These are phyloP conservation scores for Austroboletus rostrupii DNA, from an alignment of 1,284 basidiomycete species.

Conservation along the genomic window DNA sequence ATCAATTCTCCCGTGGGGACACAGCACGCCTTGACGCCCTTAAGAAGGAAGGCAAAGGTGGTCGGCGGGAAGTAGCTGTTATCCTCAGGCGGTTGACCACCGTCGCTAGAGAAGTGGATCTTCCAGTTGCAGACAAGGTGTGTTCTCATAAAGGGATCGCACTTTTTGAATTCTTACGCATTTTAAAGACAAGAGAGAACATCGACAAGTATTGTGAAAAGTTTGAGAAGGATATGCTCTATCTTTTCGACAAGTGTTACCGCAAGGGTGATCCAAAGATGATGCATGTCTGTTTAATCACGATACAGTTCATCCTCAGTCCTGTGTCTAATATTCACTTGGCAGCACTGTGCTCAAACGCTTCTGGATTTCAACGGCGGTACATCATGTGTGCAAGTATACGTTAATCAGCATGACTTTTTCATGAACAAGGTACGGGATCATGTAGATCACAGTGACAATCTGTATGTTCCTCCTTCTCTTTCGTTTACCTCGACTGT, in stretches of 20 bases:
- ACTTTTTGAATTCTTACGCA: constrained; percentile 23
- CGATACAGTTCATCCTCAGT: not conserved
- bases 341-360: constrained; percentile 93
- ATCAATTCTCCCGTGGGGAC: constrained; percentile 86
- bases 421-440: constrained; percentile 88
- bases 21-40: constrained; percentile 74
- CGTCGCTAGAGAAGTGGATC: constrained; percentile 89
- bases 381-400: constrained; percentile 94
- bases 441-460: constrained; percentile 51
- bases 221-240: constrained; percentile 98
- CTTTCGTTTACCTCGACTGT: constrained; percentile 6
- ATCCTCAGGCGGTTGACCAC: constrained; percentile 85
- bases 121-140: constrained; percentile 78
- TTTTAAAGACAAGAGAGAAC: constrained; percentile 66
- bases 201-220: constrained; percentile 97
- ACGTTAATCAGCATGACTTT: constrained; percentile 99
- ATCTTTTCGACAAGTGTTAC: constrained; percentile 93
- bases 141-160: constrained; percentile 8
- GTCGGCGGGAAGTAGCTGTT: constrained; percentile 84
- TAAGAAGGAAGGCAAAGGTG: constrained; percentile 84
- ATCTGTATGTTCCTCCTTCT: constrained; percentile 48
- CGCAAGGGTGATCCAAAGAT: constrained; percentile 96
- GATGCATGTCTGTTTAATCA: constrained; percentile 81
- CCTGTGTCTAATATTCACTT: constrained; percentile 11
- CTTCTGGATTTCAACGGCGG: constrained; percentile 98